Base-by-base conservation (phyloP, 2,329 filamentous ascomycete genomes). In the Arthroderma sp. region DNA sequence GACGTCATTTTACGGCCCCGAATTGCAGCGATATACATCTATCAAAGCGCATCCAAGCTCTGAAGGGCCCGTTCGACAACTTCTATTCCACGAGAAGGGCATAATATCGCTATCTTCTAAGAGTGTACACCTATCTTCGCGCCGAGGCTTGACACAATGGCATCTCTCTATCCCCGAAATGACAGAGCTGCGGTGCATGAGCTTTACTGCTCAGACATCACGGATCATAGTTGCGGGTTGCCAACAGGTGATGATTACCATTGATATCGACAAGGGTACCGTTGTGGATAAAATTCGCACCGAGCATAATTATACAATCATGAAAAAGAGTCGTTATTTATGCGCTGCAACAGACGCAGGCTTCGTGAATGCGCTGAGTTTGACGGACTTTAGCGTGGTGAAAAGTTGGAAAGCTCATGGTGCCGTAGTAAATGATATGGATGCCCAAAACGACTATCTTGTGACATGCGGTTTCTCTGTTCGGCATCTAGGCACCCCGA, bases 401-500 rank as follows among this genome's bases (percentile, higher is more conserved):
- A 93, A 89, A 60, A 78, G 78, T 7, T 98, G 91, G 84, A 86
- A 86, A 59, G 87, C 89, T 0, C 91, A 98, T 59, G 82, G 82
- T 1, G 84, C 86, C 6, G 77, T 80, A 42, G 85, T 98, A 60
- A 94, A 86, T 62, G 89, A 96, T 61, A 95, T 98, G 85, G 91
- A 98, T 66, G 86, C 88, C 6, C 85, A 91, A 58, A 86, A 91
- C 57, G 89, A 96, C 61, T 91, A 91, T 53, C 79, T 98, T 44
- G 83, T 96, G 22, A 96, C 91, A 4, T 98, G 91, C 62, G 91
- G 91, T 32, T 94, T 86, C 65, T 94, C 89, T 1, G 75, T 86
- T 27, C 78, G 89, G 53, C 86, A 88, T 56, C 73, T 85, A 52
- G 78, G 82, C 32, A 78, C 79, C 36, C 83, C 84, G 51, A 87